Evolutionary conservation across 305 asterid genomes (phyloP).

Genomic region (Ajuga reptans): DNA sequence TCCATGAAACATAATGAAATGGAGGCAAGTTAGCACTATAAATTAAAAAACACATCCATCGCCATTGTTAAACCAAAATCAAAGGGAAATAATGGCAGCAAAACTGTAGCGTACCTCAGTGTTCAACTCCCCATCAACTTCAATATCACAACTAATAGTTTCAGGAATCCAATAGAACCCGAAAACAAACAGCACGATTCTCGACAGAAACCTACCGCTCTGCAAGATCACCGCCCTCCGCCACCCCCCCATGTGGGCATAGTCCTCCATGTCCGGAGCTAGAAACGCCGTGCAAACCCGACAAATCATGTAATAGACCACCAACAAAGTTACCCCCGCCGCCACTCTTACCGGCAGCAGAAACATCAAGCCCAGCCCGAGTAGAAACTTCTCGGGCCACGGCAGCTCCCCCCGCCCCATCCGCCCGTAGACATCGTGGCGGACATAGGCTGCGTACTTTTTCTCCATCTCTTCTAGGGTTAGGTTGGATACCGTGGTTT

Average conservation of each 20-base stretch:
- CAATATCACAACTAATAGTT: slow-evolving; percentile 16
- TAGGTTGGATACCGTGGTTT: slow-evolving; percentile 7
- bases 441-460: slow-evolving; percentile 53
- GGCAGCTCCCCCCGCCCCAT: slow-evolving; percentile 75
- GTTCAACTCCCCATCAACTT: slow-evolving; percentile 26
- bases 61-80: neutral
- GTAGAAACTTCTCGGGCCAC: slow-evolving; percentile 46
- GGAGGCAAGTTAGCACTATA: neutral
- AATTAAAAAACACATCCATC: neutral
- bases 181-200: slow-evolving; percentile 52
- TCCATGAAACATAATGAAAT: too few relatives aligned
- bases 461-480: slow-evolving; percentile 57
- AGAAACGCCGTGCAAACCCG: slow-evolving; percentile 58
- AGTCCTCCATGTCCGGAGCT: slow-evolving; percentile 63
- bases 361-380: slow-evolving; percentile 43
- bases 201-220: slow-evolving; percentile 52
- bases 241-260: slow-evolving; percentile 82
- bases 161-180: slow-evolving; percentile 66
- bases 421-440: slow-evolving; percentile 61
- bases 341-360: slow-evolving; percentile 53
- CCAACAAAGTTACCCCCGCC: slow-evolving; percentile 32
- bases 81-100: neutral
- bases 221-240: slow-evolving; percentile 53
- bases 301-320: slow-evolving; percentile 63
- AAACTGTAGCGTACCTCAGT: slow-evolving; percentile 31